Evolutionary conservation across 129 eudicot genomes (phyloP).

Genomic region (Saposhnikovia divaricata): DNA sequence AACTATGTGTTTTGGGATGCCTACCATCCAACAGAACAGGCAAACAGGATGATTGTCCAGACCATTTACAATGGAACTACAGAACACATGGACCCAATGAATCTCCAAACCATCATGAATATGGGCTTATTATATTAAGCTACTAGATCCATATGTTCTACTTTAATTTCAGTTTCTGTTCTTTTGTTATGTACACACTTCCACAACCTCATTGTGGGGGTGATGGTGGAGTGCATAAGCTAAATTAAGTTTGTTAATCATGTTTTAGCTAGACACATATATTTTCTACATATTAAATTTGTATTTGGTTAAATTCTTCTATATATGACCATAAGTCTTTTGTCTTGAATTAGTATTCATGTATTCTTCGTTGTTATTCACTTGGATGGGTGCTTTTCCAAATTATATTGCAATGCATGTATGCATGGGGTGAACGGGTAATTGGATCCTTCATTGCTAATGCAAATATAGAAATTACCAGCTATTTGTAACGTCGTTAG

Average conservation of each 20-base stretch:
- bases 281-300: not conserved
- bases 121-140: constrained; percentile 20
- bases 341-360: not conserved
- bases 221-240: not conserved
- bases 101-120: constrained; percentile 64
- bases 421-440: no score
- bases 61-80: constrained; percentile 37
- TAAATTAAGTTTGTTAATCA: not conserved
- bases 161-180: not conserved
- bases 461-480: no score
- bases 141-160: not conserved
- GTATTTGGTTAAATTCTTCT: not conserved
- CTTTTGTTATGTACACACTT: not conserved
- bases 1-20: constrained; percentile 65
- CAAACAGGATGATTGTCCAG: constrained; percentile 55
- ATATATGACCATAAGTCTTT: not conserved
- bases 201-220: not conserved
- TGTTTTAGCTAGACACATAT: not conserved
- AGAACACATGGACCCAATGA: constrained; percentile 68
- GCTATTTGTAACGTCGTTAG: no score
- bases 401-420: no score
- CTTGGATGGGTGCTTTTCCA: no score
- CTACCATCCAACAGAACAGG: constrained; percentile 66
- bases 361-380: no score
- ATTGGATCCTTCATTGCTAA: no score